Base-by-base conservation (phyloP, 495 filamentous ascomycete genomes). In the Symbiotaphrina buchneri region DNA sequence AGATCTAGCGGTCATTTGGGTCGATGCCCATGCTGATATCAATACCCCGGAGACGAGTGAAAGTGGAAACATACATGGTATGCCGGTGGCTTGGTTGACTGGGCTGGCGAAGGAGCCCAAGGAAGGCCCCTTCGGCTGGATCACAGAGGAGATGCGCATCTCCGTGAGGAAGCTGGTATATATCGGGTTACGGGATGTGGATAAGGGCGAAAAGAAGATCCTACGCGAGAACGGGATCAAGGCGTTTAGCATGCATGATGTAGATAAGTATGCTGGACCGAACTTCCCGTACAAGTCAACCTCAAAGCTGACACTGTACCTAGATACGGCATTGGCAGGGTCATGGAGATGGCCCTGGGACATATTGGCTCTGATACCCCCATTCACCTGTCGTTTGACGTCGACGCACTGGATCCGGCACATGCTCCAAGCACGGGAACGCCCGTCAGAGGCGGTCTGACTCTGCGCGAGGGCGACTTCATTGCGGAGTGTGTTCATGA, bases 171-270 rank as follows among this genome's bases (percentile, higher is more conserved):
- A 93, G 56, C 56, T 99, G 38, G 90, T 99, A 21, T 99, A 99
- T 51, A 99, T 99, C 45, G 87, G 84, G 13, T 55, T 99, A 46
- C 58, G 87, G 14, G 87, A 99, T 53, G 81, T 95, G 13, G 87
- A 99, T 43, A 51, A 63, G 5, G 79, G 70, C 1, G 87, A 99
- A 65, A 99, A 95, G 71, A 61, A 63, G 51, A 71, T 92, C 21
- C 53, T 99, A 34, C 63, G 71, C 32, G 79, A 94, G 38, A 56
- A 99, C 40, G 73, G 74, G 2, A 83, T 99, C 52, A 83, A 76
- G 54, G 90, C 85, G 4, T 99, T 95, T 44, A 84, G 74, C 51
- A 99, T 95, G 87, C 84, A 94, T 48, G 87, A 95, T 50, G 77
- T 99, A 51, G 87, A 99, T 46, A 63, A 66, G 71, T 80, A 51